phyloP scores from a whole-genome alignment of 176 grass and related monocot genomes.

The Phyllostachys edulis region DNA sequence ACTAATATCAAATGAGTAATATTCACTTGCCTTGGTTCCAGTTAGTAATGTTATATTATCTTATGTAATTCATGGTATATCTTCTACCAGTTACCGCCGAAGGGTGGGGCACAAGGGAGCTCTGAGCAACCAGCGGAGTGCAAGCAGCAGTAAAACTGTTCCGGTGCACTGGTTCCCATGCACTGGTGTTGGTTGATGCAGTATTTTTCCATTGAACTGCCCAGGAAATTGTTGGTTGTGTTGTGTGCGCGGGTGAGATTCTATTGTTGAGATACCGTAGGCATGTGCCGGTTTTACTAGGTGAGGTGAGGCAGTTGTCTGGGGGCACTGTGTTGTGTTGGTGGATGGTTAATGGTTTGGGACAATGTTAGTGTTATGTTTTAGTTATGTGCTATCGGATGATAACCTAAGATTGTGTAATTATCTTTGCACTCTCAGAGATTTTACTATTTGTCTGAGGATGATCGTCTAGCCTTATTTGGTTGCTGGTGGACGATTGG shows the following conservation, averaged over 20 bases:
- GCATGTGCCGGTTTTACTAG: background rate
- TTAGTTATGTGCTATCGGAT: conserved; percentile 27
- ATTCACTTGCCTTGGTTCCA: background rate
- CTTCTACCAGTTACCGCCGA: conserved; percentile 28
- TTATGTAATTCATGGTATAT: conserved; percentile 24
- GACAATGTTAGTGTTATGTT: conserved; percentile 26
- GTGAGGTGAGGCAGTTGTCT: background rate
- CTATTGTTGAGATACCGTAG: background rate
- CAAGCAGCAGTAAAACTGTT: conserved; percentile 77
- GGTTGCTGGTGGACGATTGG: background rate
- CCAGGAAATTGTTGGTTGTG: background rate
- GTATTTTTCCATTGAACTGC: conserved; percentile 33
- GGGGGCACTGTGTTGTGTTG: background rate
- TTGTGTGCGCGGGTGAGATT: background rate
- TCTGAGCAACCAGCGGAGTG: conserved; percentile 74
- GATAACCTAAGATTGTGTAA: conserved; percentile 42
- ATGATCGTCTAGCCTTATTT: background rate
- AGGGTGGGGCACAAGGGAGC: conserved; percentile 52
- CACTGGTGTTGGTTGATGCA: conserved; percentile 5
- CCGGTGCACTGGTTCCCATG: background rate
- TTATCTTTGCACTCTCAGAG: conserved; percentile 25
- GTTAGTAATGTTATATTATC: background rate
- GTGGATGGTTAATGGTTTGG: conserved; percentile 24
- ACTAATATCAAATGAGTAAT: background rate
- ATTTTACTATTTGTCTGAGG: background rate